These are phyloP conservation scores for Thozetella sp. DNA, from an alignment of 495 filamentous ascomycete species.

Conservation along the genomic window DNA sequence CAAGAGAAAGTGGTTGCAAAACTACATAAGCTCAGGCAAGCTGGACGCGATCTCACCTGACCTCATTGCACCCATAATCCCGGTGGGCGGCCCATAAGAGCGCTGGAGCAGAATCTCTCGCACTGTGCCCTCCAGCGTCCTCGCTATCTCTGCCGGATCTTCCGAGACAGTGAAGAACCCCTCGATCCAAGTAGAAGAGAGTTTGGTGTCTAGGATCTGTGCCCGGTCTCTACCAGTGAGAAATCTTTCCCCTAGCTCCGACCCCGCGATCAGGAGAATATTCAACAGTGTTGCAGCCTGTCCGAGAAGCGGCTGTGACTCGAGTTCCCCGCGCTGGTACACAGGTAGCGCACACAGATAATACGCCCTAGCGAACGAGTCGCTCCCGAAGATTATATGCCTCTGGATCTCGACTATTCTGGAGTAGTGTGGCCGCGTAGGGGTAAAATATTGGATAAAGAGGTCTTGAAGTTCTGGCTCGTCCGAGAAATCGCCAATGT, in stretches of 20 bases:
- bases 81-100: too few species aligned
- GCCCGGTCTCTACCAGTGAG: background rate
- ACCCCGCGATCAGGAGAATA: background rate
- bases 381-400: background rate
- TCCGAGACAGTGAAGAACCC: too few species aligned
- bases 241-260: background rate
- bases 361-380: background rate
- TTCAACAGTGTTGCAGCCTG: background rate
- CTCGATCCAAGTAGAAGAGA: too few species aligned
- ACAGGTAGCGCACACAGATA: background rate
- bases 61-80: too few species aligned
- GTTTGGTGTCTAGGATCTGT: too few species aligned
- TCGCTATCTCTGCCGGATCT: too few species aligned
- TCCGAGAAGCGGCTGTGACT: background rate
- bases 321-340: background rate
- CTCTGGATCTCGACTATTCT: background rate
- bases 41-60: too few species aligned
- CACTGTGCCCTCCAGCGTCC: too few species aligned
- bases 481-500: background rate
- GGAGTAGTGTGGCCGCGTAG: background rate
- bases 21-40: too few species aligned
- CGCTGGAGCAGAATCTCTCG: too few species aligned
- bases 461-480: background rate
- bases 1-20: too few species aligned
- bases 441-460: background rate